Base-by-base conservation (phyloP, 1,284 basidiomycete species). In the Ganoderma lingzhi region DNA sequence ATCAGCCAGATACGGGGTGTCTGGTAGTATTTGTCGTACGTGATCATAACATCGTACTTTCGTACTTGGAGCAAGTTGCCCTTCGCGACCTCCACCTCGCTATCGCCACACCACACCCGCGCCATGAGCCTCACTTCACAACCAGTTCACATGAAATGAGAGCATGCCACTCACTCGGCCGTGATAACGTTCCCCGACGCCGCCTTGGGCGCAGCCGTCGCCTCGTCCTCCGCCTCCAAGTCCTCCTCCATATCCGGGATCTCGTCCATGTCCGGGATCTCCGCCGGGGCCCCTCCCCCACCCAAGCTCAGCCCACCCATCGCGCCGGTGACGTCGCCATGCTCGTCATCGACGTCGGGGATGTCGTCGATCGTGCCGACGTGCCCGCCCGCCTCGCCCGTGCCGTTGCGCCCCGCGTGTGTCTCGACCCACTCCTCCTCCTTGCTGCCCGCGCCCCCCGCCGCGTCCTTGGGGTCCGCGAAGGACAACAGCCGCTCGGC, bases 21-120 rank as follows among this genome's bases (percentile, higher is more conserved):
- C 81, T 98, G 96, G 82, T 98, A 98, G 81, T 96, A 97, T 85
- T 99, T 99, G 88, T 99, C 97, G 83, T 99, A 99, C 48, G 95
- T 96, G 84, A 99, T 99, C 90, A 98, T 95, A 79, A 98, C 98
- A 82, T 99, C 98, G 86, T 99, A 99, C 30, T 97, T 99, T 77
- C 97, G 90, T 58, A 99, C 96, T 85, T 96, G 95, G 55, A 99
- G 85, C 32, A 99, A 84, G 77, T 98, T 98, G 69, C 89, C 91
- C 73, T 89, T 93, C 44, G 89, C 86, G 48, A 88, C 84, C 74
- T 92, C 88, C 41, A 87, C 81, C 74, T 88, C 82, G 72, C 89
- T 93, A 68, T 48, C 53, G 41, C 23, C 56, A 41, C 42, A 30
- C 19, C 9, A 35, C 14, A 45, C 37, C 35, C 67, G 6, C 30